Conservation (phyloP, 106 monocot genomes). For the Cymbidium sinense region DNA sequence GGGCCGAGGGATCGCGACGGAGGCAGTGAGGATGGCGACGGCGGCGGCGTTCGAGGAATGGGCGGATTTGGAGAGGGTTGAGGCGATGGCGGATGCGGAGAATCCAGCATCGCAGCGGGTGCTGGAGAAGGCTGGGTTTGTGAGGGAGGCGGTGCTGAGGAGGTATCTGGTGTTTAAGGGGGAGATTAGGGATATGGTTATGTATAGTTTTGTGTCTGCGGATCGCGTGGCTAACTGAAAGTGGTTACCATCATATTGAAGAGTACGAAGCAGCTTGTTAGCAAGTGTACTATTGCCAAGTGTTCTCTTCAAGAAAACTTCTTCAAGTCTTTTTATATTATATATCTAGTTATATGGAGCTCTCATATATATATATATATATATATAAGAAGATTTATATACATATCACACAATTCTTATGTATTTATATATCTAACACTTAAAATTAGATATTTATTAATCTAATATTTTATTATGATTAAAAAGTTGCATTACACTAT, state of each 20-base stretch:
- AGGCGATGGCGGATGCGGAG: constrained; percentile 12
- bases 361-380: too few species aligned
- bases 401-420: too few species aligned
- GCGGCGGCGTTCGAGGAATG: constrained; percentile 2
- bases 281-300: too few species aligned
- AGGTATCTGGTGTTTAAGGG: constrained; percentile 16
- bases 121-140: constrained; percentile 14
- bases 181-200: constrained; percentile 20
- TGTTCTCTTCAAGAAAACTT: too few species aligned
- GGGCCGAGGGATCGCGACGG: constrained; percentile 8
- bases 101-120: constrained; percentile 12
- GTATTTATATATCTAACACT: too few species aligned
- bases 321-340: too few species aligned
- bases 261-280: neutral
- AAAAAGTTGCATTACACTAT: too few species aligned
- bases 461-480: too few species aligned
- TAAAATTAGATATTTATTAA: too few species aligned
- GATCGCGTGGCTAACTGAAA: neutral
- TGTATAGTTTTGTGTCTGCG: constrained; percentile 19
- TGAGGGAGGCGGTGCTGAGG: constrained; percentile 15
- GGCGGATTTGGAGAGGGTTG: constrained; percentile 13
- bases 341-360: too few species aligned
- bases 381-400: too few species aligned
- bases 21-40: constrained; percentile 13
- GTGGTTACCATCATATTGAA: neutral